Percentiles rank a stretch among this genome's conserved stretches.
Evolutionary conservation across 345 rosid genomes (phyloP).

Genomic region (Cardamine occulta): DNA sequence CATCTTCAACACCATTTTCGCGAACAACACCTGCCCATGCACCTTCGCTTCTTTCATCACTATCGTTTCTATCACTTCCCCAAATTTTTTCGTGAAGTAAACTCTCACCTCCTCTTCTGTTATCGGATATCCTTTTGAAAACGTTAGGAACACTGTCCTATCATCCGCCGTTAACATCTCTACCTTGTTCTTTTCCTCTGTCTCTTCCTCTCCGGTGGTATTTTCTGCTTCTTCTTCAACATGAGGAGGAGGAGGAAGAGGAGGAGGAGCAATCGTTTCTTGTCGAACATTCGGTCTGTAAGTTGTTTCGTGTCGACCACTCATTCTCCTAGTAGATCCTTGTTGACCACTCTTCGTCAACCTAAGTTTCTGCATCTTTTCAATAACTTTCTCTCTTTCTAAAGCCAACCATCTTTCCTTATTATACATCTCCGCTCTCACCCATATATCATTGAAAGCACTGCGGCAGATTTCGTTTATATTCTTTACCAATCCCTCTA

Average conservation of each 20-base stretch:
- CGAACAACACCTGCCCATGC: conserved; percentile 55
- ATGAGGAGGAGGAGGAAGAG: conserved; percentile 1
- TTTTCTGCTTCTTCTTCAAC: not conserved
- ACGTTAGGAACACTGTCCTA: conserved; percentile 69
- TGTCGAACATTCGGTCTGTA: not conserved
- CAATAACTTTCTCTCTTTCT: not conserved
- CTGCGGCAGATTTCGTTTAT: conserved; percentile 48
- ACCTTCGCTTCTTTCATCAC: conserved; percentile 54
- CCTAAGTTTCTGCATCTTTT: not conserved
- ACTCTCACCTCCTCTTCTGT: conserved; percentile 55
- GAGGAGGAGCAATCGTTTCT: not conserved
- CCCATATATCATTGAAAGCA: conserved; percentile 53
- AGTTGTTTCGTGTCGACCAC: not conserved
- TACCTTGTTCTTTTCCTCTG: not conserved
- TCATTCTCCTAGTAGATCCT: not conserved
- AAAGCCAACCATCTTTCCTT: not conserved
- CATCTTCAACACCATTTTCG: conserved; percentile 51
- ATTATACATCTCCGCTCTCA: not conserved
- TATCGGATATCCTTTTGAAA: conserved; percentile 70
- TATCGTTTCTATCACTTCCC: conserved; percentile 53
- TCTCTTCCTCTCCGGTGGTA: not conserved
- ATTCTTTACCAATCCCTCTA: conserved; percentile 30
- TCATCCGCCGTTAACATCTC: conserved; percentile 43
- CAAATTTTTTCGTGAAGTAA: conserved; percentile 55
- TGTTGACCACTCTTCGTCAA: not conserved